These are phyloP conservation scores for Populus davidiana DNA, from an alignment of 345 rosid species.

Conservation along the genomic window DNA sequence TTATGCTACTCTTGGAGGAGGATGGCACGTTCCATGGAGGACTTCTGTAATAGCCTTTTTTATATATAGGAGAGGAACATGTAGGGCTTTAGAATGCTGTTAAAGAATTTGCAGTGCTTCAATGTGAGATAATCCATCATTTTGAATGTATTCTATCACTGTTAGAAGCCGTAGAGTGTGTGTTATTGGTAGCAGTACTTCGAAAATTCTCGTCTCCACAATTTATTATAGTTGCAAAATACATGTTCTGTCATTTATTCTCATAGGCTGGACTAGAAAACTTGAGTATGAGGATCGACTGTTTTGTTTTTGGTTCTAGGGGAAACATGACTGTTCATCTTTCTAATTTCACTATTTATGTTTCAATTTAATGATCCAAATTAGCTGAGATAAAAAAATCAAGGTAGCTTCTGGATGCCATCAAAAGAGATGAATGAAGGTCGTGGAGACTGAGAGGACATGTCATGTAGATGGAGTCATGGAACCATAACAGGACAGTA, in stretches of 20 bases:
- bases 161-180: background rate
- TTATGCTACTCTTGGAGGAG: background rate
- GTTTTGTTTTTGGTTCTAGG: no score
- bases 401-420: background rate
- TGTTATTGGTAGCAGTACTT: background rate
- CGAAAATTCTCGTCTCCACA: background rate
- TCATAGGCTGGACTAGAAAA: background rate
- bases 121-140: background rate
- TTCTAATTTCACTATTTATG: no score
- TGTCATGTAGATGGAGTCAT: no score
- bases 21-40: background rate
- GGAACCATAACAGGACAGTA: no score
- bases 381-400: no score
- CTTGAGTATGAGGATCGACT: background rate
- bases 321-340: no score
- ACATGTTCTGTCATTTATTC: background rate
- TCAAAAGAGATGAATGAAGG: no score
- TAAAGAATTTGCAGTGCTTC: background rate
- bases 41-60: background rate
- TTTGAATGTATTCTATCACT: background rate
- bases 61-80: background rate
- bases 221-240: background rate
- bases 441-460: no score
- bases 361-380: no score
- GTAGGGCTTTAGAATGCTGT: background rate